Conservation (phyloP, 2,329 filamentous ascomycete species). For the Colletotrichum melonis region DNA sequence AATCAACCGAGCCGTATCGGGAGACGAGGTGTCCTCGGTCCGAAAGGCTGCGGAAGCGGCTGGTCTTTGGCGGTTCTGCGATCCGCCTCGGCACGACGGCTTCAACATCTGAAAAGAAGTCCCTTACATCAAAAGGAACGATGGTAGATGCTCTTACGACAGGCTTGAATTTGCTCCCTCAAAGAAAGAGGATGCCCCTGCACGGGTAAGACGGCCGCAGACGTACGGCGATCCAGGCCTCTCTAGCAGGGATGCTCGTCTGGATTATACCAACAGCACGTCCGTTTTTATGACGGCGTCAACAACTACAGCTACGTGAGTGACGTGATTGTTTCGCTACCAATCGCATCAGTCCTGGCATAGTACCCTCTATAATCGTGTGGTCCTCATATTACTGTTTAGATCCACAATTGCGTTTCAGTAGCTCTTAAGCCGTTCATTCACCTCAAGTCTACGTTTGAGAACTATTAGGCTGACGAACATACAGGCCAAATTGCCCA, state of each 20-base stretch:
- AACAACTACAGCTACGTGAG: neutral
- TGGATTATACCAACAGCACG: neutral
- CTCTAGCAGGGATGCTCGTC: neutral
- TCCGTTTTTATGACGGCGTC: neutral
- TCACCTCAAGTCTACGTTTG: neutral
- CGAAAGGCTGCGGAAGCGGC: constrained; percentile 75
- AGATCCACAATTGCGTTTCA: neutral
- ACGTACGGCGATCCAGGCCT: neutral
- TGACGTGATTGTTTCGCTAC: neutral
- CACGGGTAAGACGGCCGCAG: neutral
- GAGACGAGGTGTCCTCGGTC: constrained; percentile 74
- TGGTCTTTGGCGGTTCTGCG: constrained; percentile 84
- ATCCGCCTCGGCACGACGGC: constrained; percentile 65
- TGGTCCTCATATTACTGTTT: neutral
- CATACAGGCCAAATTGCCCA: neutral
- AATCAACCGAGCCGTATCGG: constrained; percentile 78
- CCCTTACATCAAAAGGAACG: constrained; percentile 12
- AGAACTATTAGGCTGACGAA: neutral
- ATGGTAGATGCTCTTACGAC: neutral
- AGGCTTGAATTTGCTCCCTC: neutral
- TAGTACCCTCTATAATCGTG: neutral
- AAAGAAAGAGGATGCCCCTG: neutral
- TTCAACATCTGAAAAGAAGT: constrained; percentile 58
- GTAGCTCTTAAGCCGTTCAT: too few relatives aligned
- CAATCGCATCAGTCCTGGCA: neutral